These are phyloP conservation scores for Citrullus mucosospermus DNA, from an alignment of 306 rosid genomes.

Conservation along the genomic window DNA sequence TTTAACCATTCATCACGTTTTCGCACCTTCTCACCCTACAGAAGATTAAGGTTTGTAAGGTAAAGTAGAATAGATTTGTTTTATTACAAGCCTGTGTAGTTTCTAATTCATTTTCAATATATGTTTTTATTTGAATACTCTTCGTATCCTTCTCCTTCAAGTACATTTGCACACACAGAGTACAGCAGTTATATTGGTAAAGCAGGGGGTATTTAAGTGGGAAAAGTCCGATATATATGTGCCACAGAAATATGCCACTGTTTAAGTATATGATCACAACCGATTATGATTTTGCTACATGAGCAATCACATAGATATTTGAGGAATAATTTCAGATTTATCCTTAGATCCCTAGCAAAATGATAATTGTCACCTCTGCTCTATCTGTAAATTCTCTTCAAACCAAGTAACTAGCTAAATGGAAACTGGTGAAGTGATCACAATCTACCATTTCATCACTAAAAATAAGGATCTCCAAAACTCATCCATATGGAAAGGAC, in stretches of 20 bases:
- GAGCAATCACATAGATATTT: neutral
- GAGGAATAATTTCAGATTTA: neutral
- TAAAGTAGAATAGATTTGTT: too few species aligned
- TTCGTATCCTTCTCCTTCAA: neutral
- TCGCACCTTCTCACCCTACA: conserved; percentile 69
- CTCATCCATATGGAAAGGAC: neutral
- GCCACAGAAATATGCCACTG: neutral
- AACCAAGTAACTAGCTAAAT: neutral
- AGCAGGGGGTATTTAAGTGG: neutral
- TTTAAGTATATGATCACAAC: neutral
- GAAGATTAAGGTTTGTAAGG: neutral
- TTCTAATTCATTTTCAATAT: neutral
- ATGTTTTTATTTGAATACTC: neutral
- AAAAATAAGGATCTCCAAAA: neutral
- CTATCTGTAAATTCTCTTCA: neutral
- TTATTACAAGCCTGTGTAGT: neutral
- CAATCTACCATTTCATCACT: neutral
- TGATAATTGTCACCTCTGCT: neutral
- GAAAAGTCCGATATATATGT: neutral
- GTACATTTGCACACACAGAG: neutral
- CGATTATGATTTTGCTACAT: neutral
- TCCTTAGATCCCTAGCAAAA: neutral
- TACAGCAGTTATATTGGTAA: neutral
- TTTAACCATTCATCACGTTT: conserved; percentile 59
- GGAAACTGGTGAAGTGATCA: neutral